Percentiles rank a stretch among this genome's conserved stretches.
phyloP scores from a whole-genome alignment of 2,329 filamentous ascomycete species.

The Corniculantispora saksenae region DNA sequence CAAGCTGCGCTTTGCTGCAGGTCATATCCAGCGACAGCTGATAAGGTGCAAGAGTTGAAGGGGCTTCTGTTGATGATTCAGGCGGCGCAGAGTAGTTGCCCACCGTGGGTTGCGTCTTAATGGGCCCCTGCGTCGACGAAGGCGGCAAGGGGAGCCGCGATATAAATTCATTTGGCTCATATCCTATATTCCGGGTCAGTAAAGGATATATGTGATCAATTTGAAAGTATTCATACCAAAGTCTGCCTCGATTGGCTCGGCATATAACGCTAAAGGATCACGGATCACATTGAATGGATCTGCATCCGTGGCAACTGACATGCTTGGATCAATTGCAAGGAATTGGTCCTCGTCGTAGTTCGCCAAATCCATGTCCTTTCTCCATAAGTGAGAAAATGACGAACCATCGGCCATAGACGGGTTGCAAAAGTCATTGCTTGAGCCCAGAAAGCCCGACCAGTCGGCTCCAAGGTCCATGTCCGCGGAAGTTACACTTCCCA shows the following conservation, averaged over 20 bases:
- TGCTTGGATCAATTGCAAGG: background rate
- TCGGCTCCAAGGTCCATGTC: background rate
- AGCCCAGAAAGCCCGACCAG: background rate
- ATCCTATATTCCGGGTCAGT: too few relatives aligned
- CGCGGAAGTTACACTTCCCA: background rate
- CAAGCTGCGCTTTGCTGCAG: background rate
- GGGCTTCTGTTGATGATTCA: too few relatives aligned
- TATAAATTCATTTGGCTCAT: too few relatives aligned
- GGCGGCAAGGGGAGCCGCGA: too few relatives aligned
- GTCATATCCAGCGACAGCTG: background rate
- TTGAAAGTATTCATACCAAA: background rate
- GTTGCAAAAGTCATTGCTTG: background rate
- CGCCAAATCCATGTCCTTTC: background rate
- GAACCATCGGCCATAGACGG: background rate
- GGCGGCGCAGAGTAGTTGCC: too few relatives aligned
- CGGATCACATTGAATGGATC: background rate
- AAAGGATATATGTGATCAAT: too few relatives aligned
- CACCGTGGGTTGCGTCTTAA: too few relatives aligned
- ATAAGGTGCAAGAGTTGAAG: background rate
- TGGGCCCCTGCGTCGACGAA: too few relatives aligned
- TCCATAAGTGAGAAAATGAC: background rate
- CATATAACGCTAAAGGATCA: background rate
- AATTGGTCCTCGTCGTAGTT: background rate
- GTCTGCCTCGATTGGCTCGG: background rate
- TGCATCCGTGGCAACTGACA: background rate